Conservation (phyloP, 208 protist species). For the Crithidia mellificae region DNA sequence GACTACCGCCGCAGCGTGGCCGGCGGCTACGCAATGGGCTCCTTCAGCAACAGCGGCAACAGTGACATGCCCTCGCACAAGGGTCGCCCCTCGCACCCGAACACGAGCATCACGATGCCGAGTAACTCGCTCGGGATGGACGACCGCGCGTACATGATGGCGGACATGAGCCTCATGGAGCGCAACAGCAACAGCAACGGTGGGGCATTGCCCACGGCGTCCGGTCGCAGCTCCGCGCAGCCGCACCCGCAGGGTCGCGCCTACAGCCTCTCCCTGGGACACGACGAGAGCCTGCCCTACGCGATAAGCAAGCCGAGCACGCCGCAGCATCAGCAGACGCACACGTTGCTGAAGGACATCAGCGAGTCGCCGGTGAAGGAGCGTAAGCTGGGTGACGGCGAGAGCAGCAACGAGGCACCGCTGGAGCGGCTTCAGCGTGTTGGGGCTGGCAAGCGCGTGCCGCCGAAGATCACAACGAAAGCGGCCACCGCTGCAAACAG, state of each 20-base stretch:
- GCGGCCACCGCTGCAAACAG: not conserved
- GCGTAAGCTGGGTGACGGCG: not conserved
- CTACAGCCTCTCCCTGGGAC: not conserved
- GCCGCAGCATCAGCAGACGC: not conserved
- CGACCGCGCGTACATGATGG: constrained; percentile 8
- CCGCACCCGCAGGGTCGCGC: not conserved
- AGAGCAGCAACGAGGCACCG: not conserved
- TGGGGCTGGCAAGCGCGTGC: not conserved
- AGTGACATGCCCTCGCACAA: constrained; percentile 1
- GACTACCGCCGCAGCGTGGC: not conserved
- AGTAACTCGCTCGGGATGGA: constrained; percentile 1
- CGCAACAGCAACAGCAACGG: constrained; percentile 1
- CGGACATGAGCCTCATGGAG: constrained; percentile 10
- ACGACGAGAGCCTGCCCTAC: not conserved
- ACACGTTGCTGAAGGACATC: not conserved
- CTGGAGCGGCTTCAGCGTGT: constrained; percentile 12
- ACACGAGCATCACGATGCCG: constrained; percentile 1
- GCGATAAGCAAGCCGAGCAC: not conserved
- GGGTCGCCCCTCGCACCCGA: not conserved
- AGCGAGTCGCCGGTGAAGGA: not conserved
- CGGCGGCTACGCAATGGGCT: constrained; percentile 2
- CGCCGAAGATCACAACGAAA: constrained; percentile 11
- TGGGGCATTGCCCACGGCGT: not conserved
- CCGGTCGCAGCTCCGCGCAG: not conserved
- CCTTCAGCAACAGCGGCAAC: constrained; percentile 3